Base-by-base conservation (phyloP, 768 basidiomycete species). In the Rhizopogon roseolus region DNA sequence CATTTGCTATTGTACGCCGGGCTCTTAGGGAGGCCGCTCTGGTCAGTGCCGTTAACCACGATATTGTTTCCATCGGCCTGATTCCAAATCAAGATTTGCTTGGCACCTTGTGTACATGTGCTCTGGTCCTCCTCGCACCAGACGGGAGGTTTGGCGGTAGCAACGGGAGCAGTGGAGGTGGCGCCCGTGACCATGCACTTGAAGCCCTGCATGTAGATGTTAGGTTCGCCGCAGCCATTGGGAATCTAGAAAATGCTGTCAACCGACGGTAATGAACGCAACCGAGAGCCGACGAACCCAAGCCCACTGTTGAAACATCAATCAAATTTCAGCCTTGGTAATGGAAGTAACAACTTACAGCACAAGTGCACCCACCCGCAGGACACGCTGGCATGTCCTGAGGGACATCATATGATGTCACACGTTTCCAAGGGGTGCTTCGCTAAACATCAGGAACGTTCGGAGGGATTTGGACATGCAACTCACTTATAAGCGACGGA, bases 81-180 rank as follows among this genome's bases (percentile, higher is more conserved):
- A 57, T 82, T 72, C 79, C 79, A 82, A 62, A 75, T 76, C 38
- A 82, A 57, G 76, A 81, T 76, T 69, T 82, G 80, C 58, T 81
- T 81, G 3, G 81, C 69, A 41, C 80, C 81, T 57, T 73, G 67
- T 19, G 67, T 66, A 57, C 81, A 82, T 22, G 60, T 67, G 8
- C 59, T 60, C 4, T 66, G 63, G 52, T 81, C 67, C 40, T 70
- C 73, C 59, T 82, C 75, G 59, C 81, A 82, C 80, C 80, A 82
- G 4, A 75, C 72, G 2, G 80, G 71, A 10, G 81, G 71, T 54
- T 79, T 69, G 6, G 74, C 65, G 0, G 67, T 45, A 13, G 73
- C 77, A 10, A 82, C 53, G 13, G 76, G 71, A 0, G 64, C 69
- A 14, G 61, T 75, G 32, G 69, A 66, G 1, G 64, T 76, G 3